A percentile compares a stretch with the other conserved stretches of the same genome.
phyloP scores from a whole-genome alignment of 2,329 filamentous ascomycete species.

The Aureobasidium uvarum region DNA sequence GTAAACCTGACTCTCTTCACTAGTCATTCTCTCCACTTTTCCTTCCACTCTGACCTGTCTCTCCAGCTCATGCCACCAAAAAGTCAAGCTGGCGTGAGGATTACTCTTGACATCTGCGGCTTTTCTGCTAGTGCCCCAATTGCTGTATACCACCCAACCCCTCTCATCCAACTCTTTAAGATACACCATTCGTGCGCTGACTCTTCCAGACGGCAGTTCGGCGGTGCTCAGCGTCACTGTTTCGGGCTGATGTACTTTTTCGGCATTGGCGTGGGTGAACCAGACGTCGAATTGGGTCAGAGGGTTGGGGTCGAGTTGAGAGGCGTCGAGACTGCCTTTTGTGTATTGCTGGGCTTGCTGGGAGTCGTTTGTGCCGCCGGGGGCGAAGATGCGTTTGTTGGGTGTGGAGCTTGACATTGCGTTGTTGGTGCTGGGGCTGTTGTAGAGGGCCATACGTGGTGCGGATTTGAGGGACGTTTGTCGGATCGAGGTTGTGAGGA shows the following conservation, averaged over 20 bases:
- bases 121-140: slow-evolving; percentile 76
- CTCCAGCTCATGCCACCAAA: slow-evolving; percentile 86
- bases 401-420: slow-evolving; percentile 17
- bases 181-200: slow-evolving; percentile 85
- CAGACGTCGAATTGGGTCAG: slow-evolving; percentile 84
- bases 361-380: slow-evolving; percentile 57
- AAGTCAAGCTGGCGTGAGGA: slow-evolving; percentile 76
- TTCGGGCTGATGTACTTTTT: slow-evolving; percentile 71
- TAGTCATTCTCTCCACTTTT: slow-evolving; percentile 60
- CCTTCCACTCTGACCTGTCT: slow-evolving; percentile 91
- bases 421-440: slow-evolving; percentile 1
- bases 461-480: neutral
- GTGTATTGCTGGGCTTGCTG: slow-evolving; percentile 75
- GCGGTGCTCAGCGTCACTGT: slow-evolving; percentile 86
- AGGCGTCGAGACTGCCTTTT: slow-evolving; percentile 59
- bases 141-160: slow-evolving; percentile 91
- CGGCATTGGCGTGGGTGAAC: slow-evolving; percentile 71
- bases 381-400: slow-evolving; percentile 57
- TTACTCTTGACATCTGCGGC: slow-evolving; percentile 69
- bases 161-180: slow-evolving; percentile 84
- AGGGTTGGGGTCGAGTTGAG: slow-evolving; percentile 63
- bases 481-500: neutral
- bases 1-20: slow-evolving; percentile 69
- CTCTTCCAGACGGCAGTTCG: slow-evolving; percentile 74
- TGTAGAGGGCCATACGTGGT: slow-evolving; percentile 22